Conservation (phyloP, 805 yeast genomes). For the Candida wancherniae region DNA sequence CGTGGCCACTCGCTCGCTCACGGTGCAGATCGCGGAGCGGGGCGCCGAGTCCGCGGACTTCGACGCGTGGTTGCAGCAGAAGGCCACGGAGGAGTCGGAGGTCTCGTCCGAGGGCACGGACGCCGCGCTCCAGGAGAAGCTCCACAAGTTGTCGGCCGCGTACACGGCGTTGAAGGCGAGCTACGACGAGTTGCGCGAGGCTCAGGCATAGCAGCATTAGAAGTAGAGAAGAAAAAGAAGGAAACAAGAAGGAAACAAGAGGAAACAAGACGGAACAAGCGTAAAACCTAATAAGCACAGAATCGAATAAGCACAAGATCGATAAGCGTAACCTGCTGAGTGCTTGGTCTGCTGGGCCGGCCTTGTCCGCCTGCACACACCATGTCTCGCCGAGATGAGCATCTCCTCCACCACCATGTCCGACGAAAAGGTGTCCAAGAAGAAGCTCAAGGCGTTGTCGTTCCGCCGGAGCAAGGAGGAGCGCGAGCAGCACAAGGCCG, state of each 20-base stretch:
- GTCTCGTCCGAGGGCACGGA: constrained; percentile 28
- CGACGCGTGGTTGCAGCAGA: constrained; percentile 44
- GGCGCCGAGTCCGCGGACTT: constrained; percentile 33
- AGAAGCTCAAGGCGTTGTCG: constrained; percentile 58
- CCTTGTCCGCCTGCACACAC: constrained; percentile 1
- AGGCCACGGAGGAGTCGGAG: constrained; percentile 47
- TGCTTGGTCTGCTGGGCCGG: too few species aligned
- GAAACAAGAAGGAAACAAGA: too few species aligned
- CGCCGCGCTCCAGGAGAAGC: constrained; percentile 38
- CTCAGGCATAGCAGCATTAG: constrained; percentile 3
- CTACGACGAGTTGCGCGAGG: constrained; percentile 50
- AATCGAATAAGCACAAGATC: too few species aligned
- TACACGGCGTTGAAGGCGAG: constrained; percentile 54
- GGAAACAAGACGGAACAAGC: too few species aligned
- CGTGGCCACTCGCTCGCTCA: constrained; percentile 42
- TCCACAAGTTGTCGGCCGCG: constrained; percentile 50
- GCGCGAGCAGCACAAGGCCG: constrained; percentile 29
- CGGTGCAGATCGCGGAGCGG: constrained; percentile 27
- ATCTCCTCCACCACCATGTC: constrained; percentile 11
- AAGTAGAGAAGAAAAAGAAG: not conserved
- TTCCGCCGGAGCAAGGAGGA: constrained; percentile 45
- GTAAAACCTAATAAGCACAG: too few species aligned
- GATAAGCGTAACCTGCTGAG: too few species aligned
- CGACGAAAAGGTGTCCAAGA: constrained; percentile 53
- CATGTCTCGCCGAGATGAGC: not conserved